Evolutionary conservation across 2,329 filamentous ascomycete species (phyloP).

Genomic region (Aspergillus caelatus): DNA sequence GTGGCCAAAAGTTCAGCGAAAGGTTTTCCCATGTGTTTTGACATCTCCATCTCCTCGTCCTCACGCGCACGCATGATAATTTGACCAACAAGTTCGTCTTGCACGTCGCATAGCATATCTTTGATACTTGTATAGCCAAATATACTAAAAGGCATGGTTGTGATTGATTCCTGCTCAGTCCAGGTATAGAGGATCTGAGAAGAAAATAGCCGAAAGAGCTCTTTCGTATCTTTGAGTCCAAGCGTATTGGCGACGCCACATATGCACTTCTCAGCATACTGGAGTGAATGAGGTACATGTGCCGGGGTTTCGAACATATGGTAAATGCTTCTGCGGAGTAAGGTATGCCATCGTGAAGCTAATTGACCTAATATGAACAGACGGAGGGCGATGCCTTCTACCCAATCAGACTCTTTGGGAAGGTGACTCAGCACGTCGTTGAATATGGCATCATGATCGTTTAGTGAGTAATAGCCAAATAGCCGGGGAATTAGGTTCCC

Average conservation of each 20-base stretch:
- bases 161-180: conserved; percentile 69
- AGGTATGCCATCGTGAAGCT: conserved; percentile 80
- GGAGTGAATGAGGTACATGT: conserved; percentile 64
- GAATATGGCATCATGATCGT: conserved; percentile 80
- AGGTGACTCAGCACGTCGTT: conserved; percentile 79
- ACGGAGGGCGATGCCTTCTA: conserved; percentile 83
- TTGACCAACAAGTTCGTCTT: conserved; percentile 77
- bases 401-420: conserved; percentile 70
- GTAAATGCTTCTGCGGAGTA: conserved; percentile 85
- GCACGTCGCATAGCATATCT: conserved; percentile 70
- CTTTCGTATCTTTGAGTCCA: conserved; percentile 64
- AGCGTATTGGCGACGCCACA: conserved; percentile 66
- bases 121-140: conserved; percentile 75
- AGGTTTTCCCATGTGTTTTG: conserved; percentile 57
- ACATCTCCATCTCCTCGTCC: conserved; percentile 63
- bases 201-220: conserved; percentile 81
- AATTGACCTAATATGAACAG: conserved; percentile 75
- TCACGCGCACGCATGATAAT: conserved; percentile 80
- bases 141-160: conserved; percentile 78
- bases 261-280: conserved; percentile 75
- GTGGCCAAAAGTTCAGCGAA: conserved; percentile 62
- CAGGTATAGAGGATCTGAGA: conserved; percentile 90
- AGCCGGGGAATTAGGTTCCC: conserved; percentile 70
- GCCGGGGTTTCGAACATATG: conserved; percentile 91
- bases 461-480: conserved; percentile 81